Base-by-base conservation (phyloP, 495 filamentous ascomycete species). In the Symbiotaphrina buchneri region DNA sequence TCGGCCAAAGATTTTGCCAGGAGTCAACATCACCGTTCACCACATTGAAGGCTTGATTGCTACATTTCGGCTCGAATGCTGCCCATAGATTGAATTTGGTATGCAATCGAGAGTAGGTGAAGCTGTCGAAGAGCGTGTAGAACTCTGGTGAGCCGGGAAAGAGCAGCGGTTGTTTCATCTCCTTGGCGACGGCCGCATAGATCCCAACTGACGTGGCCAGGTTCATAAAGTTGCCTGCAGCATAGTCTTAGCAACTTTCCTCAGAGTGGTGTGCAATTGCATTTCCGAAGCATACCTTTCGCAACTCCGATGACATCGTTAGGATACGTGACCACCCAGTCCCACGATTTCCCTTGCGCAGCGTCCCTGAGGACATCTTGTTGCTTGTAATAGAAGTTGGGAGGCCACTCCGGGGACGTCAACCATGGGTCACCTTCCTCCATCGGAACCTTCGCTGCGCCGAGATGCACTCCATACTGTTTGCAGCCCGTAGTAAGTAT, bases 1-100 rank as follows among this genome's bases (percentile, higher is more conserved):
- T 55, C 5, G 67, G 65, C 62, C 65, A 69, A 45, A 69, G 31
- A 27, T 55, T 54, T 36, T 65, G 56, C 54, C 58, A 71, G 26
- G 51, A 58, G 38, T 63, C 48, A 4, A 44, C 47, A 39, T 68
- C 63, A 18, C 63, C 65, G 28, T 68, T 66, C 27, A 54, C 44
- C 6, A 65, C 55, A 31, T 70, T 68, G 47, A 68, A 67, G 14
- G 55, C 61, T 27, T 69, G 41, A 36, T 65, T 63, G 7, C 46
- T 51, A 11, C 8, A 52, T 44, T 11, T 43, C 0, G 54, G 49
- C 19, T 56, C 49, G 4, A 47, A 35, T 7, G 56, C 55, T 2
- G 56, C 62, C 65, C 61, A 69, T 29, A 58, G 44, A 39, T 51
- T 60, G 42, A 69, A 70, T 11, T 46, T 35, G 3, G 59, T 58